These are phyloP conservation scores for Cyanidiococcus yangmingshanensis DNA, from an alignment of 23 red algal genomes.

Conservation along the genomic window DNA sequence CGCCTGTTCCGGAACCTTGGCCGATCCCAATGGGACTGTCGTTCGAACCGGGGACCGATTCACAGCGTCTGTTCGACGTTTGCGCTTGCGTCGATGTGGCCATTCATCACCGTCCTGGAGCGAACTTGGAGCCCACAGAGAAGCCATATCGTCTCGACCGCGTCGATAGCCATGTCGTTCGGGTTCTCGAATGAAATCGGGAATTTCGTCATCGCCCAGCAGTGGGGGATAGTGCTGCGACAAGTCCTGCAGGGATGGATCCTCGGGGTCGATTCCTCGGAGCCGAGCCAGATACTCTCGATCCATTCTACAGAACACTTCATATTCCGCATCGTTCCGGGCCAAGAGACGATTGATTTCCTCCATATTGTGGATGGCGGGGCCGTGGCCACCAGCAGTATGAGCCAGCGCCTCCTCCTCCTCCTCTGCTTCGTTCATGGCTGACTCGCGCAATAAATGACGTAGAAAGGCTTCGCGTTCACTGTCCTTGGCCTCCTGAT, in stretches of 20 bases:
- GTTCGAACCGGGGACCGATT: too few relatives aligned
- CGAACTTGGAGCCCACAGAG: neutral
- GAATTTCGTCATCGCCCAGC: neutral
- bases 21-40: too few relatives aligned
- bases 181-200: neutral
- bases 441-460: conserved; percentile 55
- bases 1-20: too few relatives aligned
- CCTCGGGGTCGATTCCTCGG: neutral
- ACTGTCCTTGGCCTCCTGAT: conserved; percentile 77
- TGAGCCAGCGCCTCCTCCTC: conserved; percentile 28
- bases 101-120: too few relatives aligned
- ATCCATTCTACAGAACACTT: conserved; percentile 70
- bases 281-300: conserved; percentile 31
- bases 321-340: conserved; percentile 68
- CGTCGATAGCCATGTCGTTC: conserved; percentile 1
- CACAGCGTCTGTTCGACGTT: too few relatives aligned
- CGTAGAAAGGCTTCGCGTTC: conserved; percentile 80
- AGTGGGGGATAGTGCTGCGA: neutral
- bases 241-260: neutral
- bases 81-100: too few relatives aligned
- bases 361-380: conserved; percentile 17
- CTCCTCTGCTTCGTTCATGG: conserved; percentile 65
- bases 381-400: neutral
- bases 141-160: neutral
- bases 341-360: conserved; percentile 85